phyloP scores from a whole-genome alignment of 768 basidiomycete species.

The Russula emetica region DNA sequence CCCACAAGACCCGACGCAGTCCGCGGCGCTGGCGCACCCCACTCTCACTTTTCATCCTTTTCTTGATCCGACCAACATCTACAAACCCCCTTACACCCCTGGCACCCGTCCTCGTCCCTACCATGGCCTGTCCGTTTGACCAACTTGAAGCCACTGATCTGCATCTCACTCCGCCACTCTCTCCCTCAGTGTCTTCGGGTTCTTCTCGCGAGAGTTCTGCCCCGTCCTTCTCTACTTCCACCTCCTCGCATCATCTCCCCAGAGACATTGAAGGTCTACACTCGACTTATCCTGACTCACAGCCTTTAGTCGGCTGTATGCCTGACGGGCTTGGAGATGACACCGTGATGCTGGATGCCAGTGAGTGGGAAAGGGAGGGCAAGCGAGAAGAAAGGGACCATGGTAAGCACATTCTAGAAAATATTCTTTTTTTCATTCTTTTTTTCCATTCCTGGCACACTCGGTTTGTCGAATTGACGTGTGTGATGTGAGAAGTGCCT shows the following conservation, averaged over 20 bases:
- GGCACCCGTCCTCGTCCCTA: background rate
- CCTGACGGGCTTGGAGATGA: conserved; percentile 19
- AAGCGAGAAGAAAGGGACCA: background rate
- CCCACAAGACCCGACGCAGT: conserved; percentile 15
- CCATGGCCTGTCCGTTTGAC: conserved; percentile 17
- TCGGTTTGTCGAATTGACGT: conserved; percentile 1
- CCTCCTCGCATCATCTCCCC: conserved; percentile 8
- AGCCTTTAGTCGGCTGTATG: conserved; percentile 2
- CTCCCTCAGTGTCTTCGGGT: conserved; percentile 21
- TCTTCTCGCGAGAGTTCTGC: conserved; percentile 17
- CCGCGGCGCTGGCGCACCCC: conserved; percentile 19
- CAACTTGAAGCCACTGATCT: background rate
- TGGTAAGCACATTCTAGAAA: conserved; percentile 17
- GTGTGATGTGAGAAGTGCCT: background rate
- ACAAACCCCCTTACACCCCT: background rate
- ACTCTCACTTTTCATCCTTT: background rate
- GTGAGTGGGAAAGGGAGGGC: conserved; percentile 21
- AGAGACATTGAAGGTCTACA: background rate
- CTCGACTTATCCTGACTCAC: background rate
- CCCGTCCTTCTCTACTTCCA: conserved; percentile 16
- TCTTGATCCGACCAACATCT: conserved; percentile 6
- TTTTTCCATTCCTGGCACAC: background rate
- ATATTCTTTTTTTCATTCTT: background rate
- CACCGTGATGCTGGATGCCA: conserved; percentile 21
- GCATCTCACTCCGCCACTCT: conserved; percentile 24